These are phyloP conservation scores for Phytophthora sojae DNA, from an alignment of 352 stramenopile species.

Conservation along the genomic window DNA sequence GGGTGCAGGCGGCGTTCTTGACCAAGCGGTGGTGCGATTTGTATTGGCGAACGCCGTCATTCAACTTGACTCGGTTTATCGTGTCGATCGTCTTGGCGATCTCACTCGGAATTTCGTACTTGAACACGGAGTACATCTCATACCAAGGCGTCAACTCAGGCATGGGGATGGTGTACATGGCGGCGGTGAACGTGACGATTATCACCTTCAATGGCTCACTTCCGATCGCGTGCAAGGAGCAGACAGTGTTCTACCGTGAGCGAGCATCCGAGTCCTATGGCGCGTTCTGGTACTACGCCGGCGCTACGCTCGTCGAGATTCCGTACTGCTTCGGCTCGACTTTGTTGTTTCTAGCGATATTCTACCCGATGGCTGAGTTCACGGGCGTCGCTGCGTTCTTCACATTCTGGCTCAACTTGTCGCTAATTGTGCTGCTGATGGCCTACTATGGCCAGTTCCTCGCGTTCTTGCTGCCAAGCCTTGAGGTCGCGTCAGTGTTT, in stretches of 20 bases:
- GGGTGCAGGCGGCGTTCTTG: slow-evolving; percentile 40
- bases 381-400: slow-evolving; percentile 40
- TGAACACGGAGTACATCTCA: slow-evolving; percentile 30
- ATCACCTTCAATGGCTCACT: slow-evolving; percentile 70
- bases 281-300: slow-evolving; percentile 67
- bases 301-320: slow-evolving; percentile 79
- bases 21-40: slow-evolving; percentile 60
- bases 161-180: slow-evolving; percentile 82
- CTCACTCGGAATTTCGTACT: slow-evolving; percentile 22
- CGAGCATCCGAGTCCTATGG: slow-evolving; percentile 86
- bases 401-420: slow-evolving; percentile 57
- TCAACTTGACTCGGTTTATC: slow-evolving; percentile 71
- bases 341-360: slow-evolving; percentile 54
- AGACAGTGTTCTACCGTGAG: slow-evolving; percentile 75
- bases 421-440: slow-evolving; percentile 48
- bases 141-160: slow-evolving; percentile 45
- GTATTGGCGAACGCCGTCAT: slow-evolving; percentile 84
- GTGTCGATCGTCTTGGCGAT: slow-evolving; percentile 21
- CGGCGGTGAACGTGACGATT: slow-evolving; percentile 71
- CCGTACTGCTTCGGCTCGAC: slow-evolving; percentile 76
- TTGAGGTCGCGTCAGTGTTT: slow-evolving; percentile 43
- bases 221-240: slow-evolving; percentile 72
- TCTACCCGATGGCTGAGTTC: slow-evolving; percentile 63
- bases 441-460: slow-evolving; percentile 59
- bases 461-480: slow-evolving; percentile 30